phyloP scores from a whole-genome alignment of 1,284 basidiomycete genomes.

The Thelephora terrestris region DNA sequence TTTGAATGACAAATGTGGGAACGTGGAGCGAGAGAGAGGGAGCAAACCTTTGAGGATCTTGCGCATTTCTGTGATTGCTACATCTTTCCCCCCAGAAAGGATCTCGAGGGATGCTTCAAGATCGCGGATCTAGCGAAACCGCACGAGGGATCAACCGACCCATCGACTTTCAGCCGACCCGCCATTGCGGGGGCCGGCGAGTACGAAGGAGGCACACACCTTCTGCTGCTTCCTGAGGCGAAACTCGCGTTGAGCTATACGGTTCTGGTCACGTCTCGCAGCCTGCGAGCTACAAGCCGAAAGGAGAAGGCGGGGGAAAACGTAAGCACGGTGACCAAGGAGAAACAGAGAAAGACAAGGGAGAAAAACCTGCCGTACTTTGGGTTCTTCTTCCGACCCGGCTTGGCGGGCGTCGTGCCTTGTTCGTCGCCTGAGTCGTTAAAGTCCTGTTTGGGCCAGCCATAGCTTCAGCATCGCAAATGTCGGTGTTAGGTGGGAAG shows the following conservation, averaged over 20 bases:
- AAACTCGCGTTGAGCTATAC: constrained; percentile 90
- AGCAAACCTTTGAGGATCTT: constrained; percentile 66
- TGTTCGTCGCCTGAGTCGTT: constrained; percentile 5
- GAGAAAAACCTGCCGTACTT: constrained; percentile 39
- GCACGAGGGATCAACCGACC: constrained; percentile 5
- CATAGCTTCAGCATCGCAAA: too few species aligned
- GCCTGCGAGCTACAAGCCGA: constrained; percentile 60
- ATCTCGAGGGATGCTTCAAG: constrained; percentile 88
- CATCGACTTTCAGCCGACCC: not conserved
- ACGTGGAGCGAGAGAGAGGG: constrained; percentile 2
- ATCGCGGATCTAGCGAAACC: constrained; percentile 65
- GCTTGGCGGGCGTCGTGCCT: constrained; percentile 42
- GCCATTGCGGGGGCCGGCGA: constrained; percentile 7
- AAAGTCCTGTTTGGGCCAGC: not conserved
- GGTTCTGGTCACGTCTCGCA: constrained; percentile 79
- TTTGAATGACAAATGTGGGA: constrained; percentile 9
- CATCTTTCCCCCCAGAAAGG: constrained; percentile 81
- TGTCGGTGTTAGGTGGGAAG: not conserved
- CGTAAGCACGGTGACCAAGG: constrained; percentile 25
- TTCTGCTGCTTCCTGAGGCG: constrained; percentile 82
- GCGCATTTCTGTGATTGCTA: constrained; percentile 72
- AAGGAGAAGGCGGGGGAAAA: constrained; percentile 10
- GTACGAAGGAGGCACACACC: constrained; percentile 26
- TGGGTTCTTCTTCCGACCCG: constrained; percentile 78
- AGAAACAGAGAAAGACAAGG: constrained; percentile 8